These are phyloP conservation scores for Quercus bicolor DNA, from an alignment of 306 rosid species.

Conservation along the genomic window DNA sequence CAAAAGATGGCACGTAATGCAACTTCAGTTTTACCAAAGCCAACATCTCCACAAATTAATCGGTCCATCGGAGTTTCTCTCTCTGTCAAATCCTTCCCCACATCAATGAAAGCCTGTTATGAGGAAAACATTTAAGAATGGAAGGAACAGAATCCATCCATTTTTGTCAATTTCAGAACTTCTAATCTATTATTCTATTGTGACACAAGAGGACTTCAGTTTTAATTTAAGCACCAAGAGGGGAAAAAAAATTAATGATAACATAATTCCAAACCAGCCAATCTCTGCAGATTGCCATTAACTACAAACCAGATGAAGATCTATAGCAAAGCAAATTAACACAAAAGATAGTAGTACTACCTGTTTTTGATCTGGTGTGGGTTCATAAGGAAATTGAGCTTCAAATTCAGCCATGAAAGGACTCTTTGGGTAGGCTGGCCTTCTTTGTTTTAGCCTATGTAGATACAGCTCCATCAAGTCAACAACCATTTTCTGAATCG, in stretches of 20 bases:
- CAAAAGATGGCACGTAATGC: slow-evolving; percentile 89
- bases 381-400: slow-evolving; percentile 65
- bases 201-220: neutral
- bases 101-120: slow-evolving; percentile 83
- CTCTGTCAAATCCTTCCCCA: slow-evolving; percentile 76
- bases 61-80: slow-evolving; percentile 95
- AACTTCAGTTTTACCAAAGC: slow-evolving; percentile 98
- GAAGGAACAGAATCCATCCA: slow-evolving; percentile 18
- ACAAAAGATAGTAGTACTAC: slow-evolving; percentile 19
- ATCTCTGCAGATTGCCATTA: neutral
- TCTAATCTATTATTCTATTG: neutral
- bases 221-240: neutral
- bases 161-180: neutral
- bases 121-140: slow-evolving; percentile 13
- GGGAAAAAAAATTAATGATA: neutral
- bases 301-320: neutral
- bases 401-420: slow-evolving; percentile 47
- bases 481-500: slow-evolving; percentile 97
- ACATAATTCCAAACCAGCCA: neutral
- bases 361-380: slow-evolving; percentile 91
- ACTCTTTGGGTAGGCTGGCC: slow-evolving; percentile 65
- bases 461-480: slow-evolving; percentile 94
- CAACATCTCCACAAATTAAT: slow-evolving; percentile 95
- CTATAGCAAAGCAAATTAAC: neutral
- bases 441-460: slow-evolving; percentile 82